phyloP scores from a whole-genome alignment of 2,329 filamentous ascomycete species.

The Herpotrichia juniperi region DNA sequence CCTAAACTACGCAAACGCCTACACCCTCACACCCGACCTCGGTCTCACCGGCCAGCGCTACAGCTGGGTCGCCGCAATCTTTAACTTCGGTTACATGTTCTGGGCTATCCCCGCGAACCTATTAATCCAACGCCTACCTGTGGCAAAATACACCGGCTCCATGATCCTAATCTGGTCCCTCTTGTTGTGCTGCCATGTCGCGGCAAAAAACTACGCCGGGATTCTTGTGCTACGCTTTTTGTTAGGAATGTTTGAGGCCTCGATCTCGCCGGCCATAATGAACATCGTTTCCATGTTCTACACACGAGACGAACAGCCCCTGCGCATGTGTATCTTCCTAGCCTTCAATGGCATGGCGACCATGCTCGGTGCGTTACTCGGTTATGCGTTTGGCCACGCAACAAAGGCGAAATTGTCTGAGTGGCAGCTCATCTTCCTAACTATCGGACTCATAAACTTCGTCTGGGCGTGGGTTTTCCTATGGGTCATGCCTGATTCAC shows the following conservation, averaged over 20 bases:
- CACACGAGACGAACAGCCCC: slow-evolving; percentile 41
- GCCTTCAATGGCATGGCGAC: slow-evolving; percentile 48
- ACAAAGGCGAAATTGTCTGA: slow-evolving; percentile 29
- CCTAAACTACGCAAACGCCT: slow-evolving; percentile 50
- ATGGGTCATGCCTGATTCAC: slow-evolving; percentile 46
- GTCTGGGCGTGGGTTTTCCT: slow-evolving; percentile 44
- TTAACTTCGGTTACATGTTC: slow-evolving; percentile 53
- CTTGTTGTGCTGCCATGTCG: slow-evolving; percentile 51
- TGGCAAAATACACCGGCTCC: slow-evolving; percentile 43
- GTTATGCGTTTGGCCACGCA: slow-evolving; percentile 43
- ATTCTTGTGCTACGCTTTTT: slow-evolving; percentile 42
- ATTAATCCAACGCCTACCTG: slow-evolving; percentile 44
- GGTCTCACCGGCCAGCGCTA: slow-evolving; percentile 46
- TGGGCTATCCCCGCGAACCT: slow-evolving; percentile 49
- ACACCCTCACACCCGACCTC: slow-evolving; percentile 44
- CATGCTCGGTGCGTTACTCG: slow-evolving; percentile 44
- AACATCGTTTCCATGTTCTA: slow-evolving; percentile 48
- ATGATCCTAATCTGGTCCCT: slow-evolving; percentile 54
- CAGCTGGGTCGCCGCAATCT: slow-evolving; percentile 50
- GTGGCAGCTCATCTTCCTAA: slow-evolving; percentile 47
- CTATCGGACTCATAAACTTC: slow-evolving; percentile 45
- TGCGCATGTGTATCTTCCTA: slow-evolving; percentile 54
- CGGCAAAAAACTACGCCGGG: slow-evolving; percentile 44
- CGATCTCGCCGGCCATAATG: slow-evolving; percentile 43
- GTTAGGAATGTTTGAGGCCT: slow-evolving; percentile 46